Conservation (phyloP, 441 rosid genomes). For the Populus tomentosa region DNA sequence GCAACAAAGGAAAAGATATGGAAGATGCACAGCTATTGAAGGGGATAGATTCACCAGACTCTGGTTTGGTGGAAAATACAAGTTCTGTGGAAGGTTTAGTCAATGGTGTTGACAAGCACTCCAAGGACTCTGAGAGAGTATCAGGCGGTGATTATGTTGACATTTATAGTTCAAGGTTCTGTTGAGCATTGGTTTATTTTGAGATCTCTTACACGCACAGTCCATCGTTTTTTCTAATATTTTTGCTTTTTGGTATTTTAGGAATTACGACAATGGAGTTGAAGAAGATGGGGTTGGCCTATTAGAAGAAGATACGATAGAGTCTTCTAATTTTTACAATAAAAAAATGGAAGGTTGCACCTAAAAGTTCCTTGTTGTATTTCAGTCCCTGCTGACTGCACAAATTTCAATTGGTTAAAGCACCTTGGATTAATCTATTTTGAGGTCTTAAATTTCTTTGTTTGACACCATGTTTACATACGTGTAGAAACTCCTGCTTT, state of each 20-base stretch:
- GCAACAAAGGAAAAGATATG: slow-evolving; percentile 23
- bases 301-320: slow-evolving; percentile 22
- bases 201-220: neutral
- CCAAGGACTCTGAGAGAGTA: slow-evolving; percentile 29
- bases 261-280: slow-evolving; percentile 28
- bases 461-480: slow-evolving; percentile 10
- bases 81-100: slow-evolving; percentile 23
- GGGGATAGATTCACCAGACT: slow-evolving; percentile 21
- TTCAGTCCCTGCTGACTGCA: neutral
- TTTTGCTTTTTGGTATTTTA: slow-evolving; percentile 7
- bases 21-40: slow-evolving; percentile 20
- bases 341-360: slow-evolving; percentile 58
- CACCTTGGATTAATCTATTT: slow-evolving; percentile 13
- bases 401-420: neutral
- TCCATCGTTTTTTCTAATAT: neutral
- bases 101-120: slow-evolving; percentile 27
- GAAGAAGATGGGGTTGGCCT: slow-evolving; percentile 26
- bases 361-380: slow-evolving; percentile 10
- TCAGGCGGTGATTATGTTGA: slow-evolving; percentile 24
- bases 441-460: slow-evolving; percentile 8
- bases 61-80: slow-evolving; percentile 19
- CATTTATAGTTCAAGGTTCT: slow-evolving; percentile 33
- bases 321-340: slow-evolving; percentile 28
- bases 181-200: neutral
- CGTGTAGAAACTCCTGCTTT: slow-evolving; percentile 51